These are phyloP conservation scores for Phaeodactylum tricornutum DNA, from an alignment of 108 stramenopile genomes.

Conservation along the genomic window DNA sequence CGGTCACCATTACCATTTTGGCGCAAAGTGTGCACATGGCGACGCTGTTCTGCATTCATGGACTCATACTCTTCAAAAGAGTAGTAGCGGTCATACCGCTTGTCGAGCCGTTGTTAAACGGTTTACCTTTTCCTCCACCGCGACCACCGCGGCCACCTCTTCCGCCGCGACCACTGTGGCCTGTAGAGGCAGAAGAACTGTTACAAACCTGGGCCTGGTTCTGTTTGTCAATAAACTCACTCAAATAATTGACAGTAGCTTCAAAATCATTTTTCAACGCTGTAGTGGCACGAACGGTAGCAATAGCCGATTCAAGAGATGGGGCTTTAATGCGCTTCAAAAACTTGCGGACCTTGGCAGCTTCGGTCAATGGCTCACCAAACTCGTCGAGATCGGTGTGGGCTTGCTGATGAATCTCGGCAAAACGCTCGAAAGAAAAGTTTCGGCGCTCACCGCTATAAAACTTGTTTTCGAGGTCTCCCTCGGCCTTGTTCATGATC, in stretches of 20 bases:
- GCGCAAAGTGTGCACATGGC: too few species aligned
- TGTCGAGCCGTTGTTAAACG: too few species aligned
- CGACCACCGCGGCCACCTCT: too few species aligned
- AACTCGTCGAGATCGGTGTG: slow-evolving; percentile 10
- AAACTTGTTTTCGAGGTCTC: not conserved
- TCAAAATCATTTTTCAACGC: not conserved
- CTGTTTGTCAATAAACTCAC: not conserved
- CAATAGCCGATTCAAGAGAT: not conserved
- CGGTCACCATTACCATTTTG: too few species aligned
- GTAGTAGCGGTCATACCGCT: too few species aligned
- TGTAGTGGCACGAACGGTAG: not conserved
- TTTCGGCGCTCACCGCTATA: slow-evolving; percentile 12
- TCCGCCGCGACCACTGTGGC: not conserved
- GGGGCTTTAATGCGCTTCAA: slow-evolving; percentile 3
- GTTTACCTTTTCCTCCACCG: too few species aligned
- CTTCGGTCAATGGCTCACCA: slow-evolving; percentile 11
- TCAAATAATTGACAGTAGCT: not conserved
- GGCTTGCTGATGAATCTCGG: not conserved
- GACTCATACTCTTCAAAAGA: too few species aligned
- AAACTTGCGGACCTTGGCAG: slow-evolving; percentile 9
- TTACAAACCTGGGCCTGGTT: not conserved
- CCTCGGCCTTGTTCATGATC: slow-evolving; percentile 1
- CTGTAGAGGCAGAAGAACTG: not conserved
- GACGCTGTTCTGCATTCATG: too few species aligned
- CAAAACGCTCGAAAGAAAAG: slow-evolving; percentile 15